Evolutionary conservation across 2,329 filamentous ascomycete species (phyloP), one percentile per base, ranked within the genome.

Genomic region (Aspergillus arachidicola): DNA sequence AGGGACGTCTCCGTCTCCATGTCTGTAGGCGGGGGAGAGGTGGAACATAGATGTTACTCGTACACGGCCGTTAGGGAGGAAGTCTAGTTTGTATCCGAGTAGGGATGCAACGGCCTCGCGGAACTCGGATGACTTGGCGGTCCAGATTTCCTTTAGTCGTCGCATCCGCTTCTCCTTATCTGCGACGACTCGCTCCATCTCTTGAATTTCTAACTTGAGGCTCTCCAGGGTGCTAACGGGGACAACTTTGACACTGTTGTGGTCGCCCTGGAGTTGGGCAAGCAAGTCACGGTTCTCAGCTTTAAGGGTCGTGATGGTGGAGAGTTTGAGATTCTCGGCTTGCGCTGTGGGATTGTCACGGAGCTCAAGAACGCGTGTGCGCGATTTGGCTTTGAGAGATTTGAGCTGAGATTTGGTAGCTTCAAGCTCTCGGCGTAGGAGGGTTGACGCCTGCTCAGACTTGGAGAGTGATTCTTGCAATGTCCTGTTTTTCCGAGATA

Each of bases 21-120:
- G 79, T 57, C 79, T 69, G 61, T 81, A 81, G 12, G 76, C 78
- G 65, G 79, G 78, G 2, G 87, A 89, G 0, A 93, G 90, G 74
- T 91, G 91, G 74, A 94, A 96, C 68, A 94, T 91, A 64, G 86
- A 91, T 60, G 94, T 96, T 26, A 97, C 92, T 36, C 93, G 90
- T 79, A 97, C 96, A 72, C 96, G 94, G 48, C 95, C 95, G 76
- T 97, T 97, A n/a, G 94, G 93, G 76, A 97, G 90, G 76, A 99
- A 98, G 36, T 95, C 93, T 14, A 98, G 88, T 59, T 94, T 94
- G 91, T 94, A 99, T 0, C 95, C 95, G 0, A 99, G 85, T 0
- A 97, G 90, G 23, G 89, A 93, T 66, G 94, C 94, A 63, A 99
- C 94, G 36, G 94, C 93, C 79, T 98, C 93, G 57, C 96, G 92